These are phyloP conservation scores for Zymoseptoria crescenta DNA, from an alignment of 2,329 filamentous ascomycete genomes.

Conservation along the genomic window DNA sequence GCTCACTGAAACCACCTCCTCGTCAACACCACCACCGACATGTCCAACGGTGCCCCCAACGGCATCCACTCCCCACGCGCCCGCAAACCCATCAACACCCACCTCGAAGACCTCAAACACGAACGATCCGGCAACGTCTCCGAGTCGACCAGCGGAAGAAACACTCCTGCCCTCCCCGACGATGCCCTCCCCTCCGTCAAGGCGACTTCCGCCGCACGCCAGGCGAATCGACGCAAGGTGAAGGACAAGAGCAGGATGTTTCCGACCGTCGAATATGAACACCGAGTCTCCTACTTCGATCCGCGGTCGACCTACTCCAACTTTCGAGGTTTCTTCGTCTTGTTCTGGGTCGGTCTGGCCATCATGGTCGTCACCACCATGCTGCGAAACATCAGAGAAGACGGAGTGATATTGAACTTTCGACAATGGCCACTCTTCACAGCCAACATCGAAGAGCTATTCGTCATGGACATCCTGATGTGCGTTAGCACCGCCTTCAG, in stretches of 20 bases:
- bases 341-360: conserved; percentile 94
- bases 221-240: conserved; percentile 55
- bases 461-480: conserved; percentile 77
- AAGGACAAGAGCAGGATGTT: conserved; percentile 71
- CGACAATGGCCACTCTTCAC: conserved; percentile 85
- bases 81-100: conserved; percentile 19
- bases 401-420: conserved; percentile 74
- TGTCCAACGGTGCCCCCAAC: conserved; percentile 10
- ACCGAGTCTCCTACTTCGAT: conserved; percentile 91
- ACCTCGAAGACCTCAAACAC: conserved; percentile 10
- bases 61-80: conserved; percentile 23
- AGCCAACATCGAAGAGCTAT: conserved; percentile 81
- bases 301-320: conserved; percentile 84
- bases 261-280: conserved; percentile 84
- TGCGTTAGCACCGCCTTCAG: conserved; percentile 11
- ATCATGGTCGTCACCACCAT: conserved; percentile 97
- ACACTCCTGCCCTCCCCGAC: conserved; percentile 65
- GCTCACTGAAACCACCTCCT: neutral
- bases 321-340: conserved; percentile 93
- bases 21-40: neutral
- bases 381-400: conserved; percentile 88
- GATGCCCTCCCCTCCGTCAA: conserved; percentile 91
- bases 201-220: conserved; percentile 75
- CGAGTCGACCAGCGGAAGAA: conserved; percentile 41
- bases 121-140: conserved; percentile 7